Evolutionary conservation across 495 filamentous ascomycete genomes (phyloP), one percentile per base, ranked within the genome.

Genomic region (Penicillium egyptiacum): DNA sequence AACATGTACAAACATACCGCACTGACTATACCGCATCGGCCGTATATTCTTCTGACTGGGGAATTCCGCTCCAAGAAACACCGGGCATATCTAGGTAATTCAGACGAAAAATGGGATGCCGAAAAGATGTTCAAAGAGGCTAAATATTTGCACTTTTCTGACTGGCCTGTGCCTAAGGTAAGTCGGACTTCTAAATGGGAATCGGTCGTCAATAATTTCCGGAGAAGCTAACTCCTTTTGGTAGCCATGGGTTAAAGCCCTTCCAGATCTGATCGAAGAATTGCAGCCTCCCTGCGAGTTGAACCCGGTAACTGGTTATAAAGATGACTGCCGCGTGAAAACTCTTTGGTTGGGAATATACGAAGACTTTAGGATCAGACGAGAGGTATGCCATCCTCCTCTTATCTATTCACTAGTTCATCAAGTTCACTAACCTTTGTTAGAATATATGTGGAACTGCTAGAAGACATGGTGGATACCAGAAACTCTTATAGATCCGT

Each of bases 101-200:
- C 70, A 22, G 46, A 64, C 1, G 78, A 84, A 59, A 62, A 56
- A 23, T 91, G 87, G 86, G 80, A 90, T 70, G 71, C 86, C 0
- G 70, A 80, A 2, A 69, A 58, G 20, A 72, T 82, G 43, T 68
- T 81, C n/a, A 70, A 72, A 48, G 83, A 88, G 59, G 85, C 84
- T 4, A 89, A 85, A 63, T 79, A 85, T 35, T 68, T 90, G 1
- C 87, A 88, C 69, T 89, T 91, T 63, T 83, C 78, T 9, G 87
- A 90, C 61, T 87, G 83, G 80, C 87, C 87, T 5, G 61, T 87
- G 37, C 85, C 86, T 10, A 89, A 89, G 72, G 59, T 62, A 59
- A 1, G 48, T 16, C n/a, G 2, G 16, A 5, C 14, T 39, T 28
- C 26, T 28, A 28, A 26, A 2, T 46, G 8, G 23, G 25, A 0